A percentile compares a stretch with the other conserved stretches of the same genome.
Conservation (phyloP, 1,284 basidiomycete genomes). For the Termitomyces sp. region DNA sequence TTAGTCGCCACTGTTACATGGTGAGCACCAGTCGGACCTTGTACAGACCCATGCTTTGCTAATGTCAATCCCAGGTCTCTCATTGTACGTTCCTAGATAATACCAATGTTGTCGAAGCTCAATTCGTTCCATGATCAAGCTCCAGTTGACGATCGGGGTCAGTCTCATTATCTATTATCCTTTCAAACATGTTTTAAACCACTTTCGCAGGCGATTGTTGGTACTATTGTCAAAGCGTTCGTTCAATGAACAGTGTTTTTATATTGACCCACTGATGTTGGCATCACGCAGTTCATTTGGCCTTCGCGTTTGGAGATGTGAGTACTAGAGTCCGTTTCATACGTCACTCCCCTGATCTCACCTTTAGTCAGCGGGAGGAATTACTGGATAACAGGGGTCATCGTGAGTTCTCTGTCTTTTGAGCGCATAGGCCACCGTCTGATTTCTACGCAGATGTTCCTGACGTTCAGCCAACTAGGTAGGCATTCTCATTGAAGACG, state of each 20-base stretch:
- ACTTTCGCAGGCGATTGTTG: conserved; percentile 44
- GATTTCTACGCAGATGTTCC: conserved; percentile 31
- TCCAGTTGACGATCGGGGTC: conserved; percentile 55
- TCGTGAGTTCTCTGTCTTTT: conserved; percentile 38
- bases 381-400: conserved; percentile 42
- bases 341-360: background rate
- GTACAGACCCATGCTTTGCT: background rate
- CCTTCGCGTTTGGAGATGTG: conserved; percentile 68
- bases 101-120: background rate
- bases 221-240: conserved; percentile 58
- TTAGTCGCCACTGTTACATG: conserved; percentile 40
- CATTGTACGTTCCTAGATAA: conserved; percentile 33
- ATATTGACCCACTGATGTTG: conserved; percentile 4
- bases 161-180: conserved; percentile 22
- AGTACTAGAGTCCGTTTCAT: conserved; percentile 19
- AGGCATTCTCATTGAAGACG: conserved; percentile 8
- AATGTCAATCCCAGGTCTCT: conserved; percentile 34
- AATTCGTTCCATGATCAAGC: conserved; percentile 26
- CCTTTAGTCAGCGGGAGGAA: conserved; percentile 56
- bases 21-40: conserved; percentile 23
- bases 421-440: background rate
- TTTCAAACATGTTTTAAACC: background rate
- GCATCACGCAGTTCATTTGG: conserved; percentile 45
- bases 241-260: conserved; percentile 19
- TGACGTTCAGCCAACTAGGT: conserved; percentile 47